Conservation (phyloP, 768 basidiomycete species). For the Lactarius akahatsu region DNA sequence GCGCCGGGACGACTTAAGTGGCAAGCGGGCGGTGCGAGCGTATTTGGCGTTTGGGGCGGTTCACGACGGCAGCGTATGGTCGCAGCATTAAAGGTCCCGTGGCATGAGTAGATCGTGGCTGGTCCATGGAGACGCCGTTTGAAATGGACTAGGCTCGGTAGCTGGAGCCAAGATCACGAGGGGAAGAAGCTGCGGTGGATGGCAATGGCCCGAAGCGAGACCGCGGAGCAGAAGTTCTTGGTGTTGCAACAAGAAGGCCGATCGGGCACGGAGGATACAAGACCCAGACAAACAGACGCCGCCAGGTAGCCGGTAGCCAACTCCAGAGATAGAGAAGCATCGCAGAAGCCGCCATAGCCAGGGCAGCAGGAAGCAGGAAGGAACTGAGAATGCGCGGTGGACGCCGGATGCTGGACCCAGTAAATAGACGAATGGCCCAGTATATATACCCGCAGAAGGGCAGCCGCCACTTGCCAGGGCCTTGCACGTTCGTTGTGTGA, state of each 20-base stretch:
- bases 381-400: not conserved
- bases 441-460: not conserved
- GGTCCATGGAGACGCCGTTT: not conserved
- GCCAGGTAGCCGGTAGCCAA: not conserved
- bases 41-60: not conserved
- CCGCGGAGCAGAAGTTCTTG: not conserved
- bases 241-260: not conserved
- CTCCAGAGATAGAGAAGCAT: not conserved
- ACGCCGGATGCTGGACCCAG: not conserved
- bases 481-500: not conserved
- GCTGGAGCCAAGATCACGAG: not conserved
- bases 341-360: not conserved
- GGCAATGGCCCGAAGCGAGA: not conserved
- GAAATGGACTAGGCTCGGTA: not conserved
- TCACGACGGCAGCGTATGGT: not conserved
- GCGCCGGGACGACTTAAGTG: not conserved
- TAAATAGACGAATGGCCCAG: not conserved
- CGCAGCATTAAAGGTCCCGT: not conserved
- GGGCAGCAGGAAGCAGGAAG: not conserved
- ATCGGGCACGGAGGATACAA: not conserved
- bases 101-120: not conserved
- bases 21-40: not conserved
- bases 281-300: not conserved
- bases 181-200: not conserved
- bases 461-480: not conserved